Base-by-base conservation (phyloP, 2,329 filamentous ascomycete species). In the Aspergillus arachidicola region DNA sequence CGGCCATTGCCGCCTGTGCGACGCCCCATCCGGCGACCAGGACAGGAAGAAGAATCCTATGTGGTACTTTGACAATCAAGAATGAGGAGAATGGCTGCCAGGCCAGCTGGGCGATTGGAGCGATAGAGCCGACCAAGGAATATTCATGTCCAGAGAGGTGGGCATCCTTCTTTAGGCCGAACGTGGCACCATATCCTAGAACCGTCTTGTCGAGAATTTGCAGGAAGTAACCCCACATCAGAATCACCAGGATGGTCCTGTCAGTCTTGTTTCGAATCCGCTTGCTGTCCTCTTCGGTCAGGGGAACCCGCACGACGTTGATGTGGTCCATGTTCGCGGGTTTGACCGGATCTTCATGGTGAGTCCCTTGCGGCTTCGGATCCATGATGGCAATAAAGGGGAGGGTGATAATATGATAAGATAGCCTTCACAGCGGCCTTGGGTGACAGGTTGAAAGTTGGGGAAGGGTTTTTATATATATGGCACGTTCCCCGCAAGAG, bases 191-290 rank as follows among this genome's bases (percentile, higher is more conserved):
- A 61, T 85, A 87, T 11, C 85, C 85, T 0, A 88, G 79, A 0
- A 86, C 82, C 0, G 82, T 79, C 72, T 88, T 88, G 75, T 88
- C 85, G n/a, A 88, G 79, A 41, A 87, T 82, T 62, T 82, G 80
- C 12, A 82, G 68, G 64, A 82, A 81, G 62, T 82, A 82, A 10
- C 81, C 78, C 80, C 80, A 82, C n/a, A 78, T 70, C 10, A 82
- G 69, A 23, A 82, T 74, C 16, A 75, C 41, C 1, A 90, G 79
- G 60, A 91, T 87, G 32, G 81, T 80, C 56, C 80, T 81, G 70
- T 90, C 88, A 1, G 87, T 89, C 74, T 89, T 89, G 48, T 81
- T 82, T 30, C 84, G 81, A 64, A 90, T 89, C 11, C 83, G 82
- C 66, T 80, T 83, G 74, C 83, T 85, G 45, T 77, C 76, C 36